Evolutionary conservation across 106 monocot genomes (phyloP).

Genomic region (Apostasia shenzhenica): DNA sequence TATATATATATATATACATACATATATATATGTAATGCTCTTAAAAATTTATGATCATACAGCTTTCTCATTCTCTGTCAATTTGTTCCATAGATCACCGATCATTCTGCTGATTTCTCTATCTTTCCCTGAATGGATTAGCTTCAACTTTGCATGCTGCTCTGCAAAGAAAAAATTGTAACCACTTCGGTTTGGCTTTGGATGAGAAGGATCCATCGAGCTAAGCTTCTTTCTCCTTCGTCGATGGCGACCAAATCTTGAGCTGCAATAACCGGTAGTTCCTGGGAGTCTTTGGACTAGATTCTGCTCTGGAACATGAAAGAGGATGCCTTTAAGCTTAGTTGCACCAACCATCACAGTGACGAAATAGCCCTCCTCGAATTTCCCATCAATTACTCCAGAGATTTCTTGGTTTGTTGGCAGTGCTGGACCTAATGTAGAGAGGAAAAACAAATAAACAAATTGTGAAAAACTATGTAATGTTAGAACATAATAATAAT

Average conservation of each 20-base stretch:
- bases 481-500: not conserved
- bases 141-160: conserved; percentile 78
- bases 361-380: conserved; percentile 88
- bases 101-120: conserved; percentile 88
- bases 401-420: conserved; percentile 27
- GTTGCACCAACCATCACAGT: conserved; percentile 44
- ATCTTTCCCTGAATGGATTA: conserved; percentile 69
- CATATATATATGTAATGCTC: no score
- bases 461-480: not conserved
- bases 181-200: conserved; percentile 93
- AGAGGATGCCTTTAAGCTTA: conserved; percentile 65
- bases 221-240: conserved; percentile 62
- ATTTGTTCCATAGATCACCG: conserved; percentile 81
- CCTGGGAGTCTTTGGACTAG: conserved; percentile 9
- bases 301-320: conserved; percentile 34
- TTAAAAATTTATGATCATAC: conserved; percentile 32
- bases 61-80: conserved; percentile 68
- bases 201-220: conserved; percentile 69
- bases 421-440: conserved; percentile 12
- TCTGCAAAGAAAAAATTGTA: conserved; percentile 98
- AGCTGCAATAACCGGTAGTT: conserved; percentile 1
- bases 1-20: no score
- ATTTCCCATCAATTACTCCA: conserved; percentile 86
- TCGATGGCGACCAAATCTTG: conserved; percentile 24
- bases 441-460: conserved; percentile 1